Evolutionary conservation across 2,329 filamentous ascomycete species (phyloP).

Genomic region (Penicillium griseofulvum): DNA sequence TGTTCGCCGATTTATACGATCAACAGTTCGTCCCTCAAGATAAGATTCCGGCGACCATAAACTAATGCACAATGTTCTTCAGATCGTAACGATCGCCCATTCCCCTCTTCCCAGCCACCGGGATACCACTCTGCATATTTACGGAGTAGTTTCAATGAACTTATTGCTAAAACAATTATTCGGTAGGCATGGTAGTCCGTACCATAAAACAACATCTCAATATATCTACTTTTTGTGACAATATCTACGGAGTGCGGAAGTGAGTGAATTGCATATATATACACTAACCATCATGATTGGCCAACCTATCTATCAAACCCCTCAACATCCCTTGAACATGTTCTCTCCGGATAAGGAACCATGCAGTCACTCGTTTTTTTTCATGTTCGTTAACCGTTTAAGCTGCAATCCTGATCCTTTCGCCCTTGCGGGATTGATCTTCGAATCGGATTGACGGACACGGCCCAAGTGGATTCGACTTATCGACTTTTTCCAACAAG

Average conservation of each 20-base stretch:
- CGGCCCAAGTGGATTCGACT: constrained; percentile 3
- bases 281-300: neutral
- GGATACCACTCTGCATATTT: neutral
- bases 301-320: neutral
- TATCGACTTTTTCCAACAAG: neutral
- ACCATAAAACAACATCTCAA: too few species aligned
- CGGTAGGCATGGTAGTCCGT: neutral
- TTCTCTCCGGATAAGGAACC: neutral
- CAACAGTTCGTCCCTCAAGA: neutral
- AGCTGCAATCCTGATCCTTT: neutral
- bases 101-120: neutral
- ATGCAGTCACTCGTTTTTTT: neutral
- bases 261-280: neutral
- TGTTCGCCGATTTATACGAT: neutral
- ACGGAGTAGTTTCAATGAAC: neutral
- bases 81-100: neutral
- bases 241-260: neutral
- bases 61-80: neutral
- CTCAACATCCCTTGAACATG: neutral
- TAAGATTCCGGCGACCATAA: neutral
- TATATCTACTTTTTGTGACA: neutral
- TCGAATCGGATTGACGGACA: constrained; percentile 2
- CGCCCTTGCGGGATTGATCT: neutral
- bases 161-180: neutral
- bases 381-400: neutral